phyloP scores from a whole-genome alignment of 2,329 filamentous ascomycete species.

The Neofusicoccum sp. region DNA sequence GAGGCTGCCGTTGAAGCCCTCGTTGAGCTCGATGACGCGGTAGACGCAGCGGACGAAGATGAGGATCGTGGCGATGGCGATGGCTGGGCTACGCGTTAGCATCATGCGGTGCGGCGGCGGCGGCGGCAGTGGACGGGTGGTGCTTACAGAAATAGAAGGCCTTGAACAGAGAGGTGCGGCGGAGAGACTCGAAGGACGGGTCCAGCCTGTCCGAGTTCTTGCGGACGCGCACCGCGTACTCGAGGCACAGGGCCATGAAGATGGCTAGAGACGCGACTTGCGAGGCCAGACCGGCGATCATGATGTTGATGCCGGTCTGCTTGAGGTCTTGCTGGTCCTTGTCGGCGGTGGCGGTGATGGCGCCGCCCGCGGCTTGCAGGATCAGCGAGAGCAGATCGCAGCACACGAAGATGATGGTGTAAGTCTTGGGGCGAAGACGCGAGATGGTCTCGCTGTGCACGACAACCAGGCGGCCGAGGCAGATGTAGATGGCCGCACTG shows the following conservation, averaged over 20 bases:
- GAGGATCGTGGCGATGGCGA: conserved; percentile 42
- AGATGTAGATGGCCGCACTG: conserved; percentile 56
- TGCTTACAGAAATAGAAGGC: background rate
- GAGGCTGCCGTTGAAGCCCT: conserved; percentile 46
- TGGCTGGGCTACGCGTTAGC: background rate
- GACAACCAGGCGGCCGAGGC: conserved; percentile 57
- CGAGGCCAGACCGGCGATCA: conserved; percentile 57
- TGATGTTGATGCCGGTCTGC: conserved; percentile 51
- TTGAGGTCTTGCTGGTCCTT: conserved; percentile 38
- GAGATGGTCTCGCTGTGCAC: conserved; percentile 47
- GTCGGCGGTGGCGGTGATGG: conserved; percentile 54
- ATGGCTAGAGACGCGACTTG: conserved; percentile 55
- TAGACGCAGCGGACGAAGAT: conserved; percentile 51
- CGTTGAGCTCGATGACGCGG: conserved; percentile 49
- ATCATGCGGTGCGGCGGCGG: background rate
- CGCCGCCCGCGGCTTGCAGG: conserved; percentile 58
- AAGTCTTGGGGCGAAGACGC: conserved; percentile 37
- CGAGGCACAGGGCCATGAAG: conserved; percentile 44
- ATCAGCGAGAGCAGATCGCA: conserved; percentile 60
- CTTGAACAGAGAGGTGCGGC: background rate
- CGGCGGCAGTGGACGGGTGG: too few species aligned
- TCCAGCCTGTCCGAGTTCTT: background rate
- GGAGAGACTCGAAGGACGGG: background rate
- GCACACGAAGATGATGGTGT: conserved; percentile 60
- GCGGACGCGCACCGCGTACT: conserved; percentile 31